Evolutionary conservation across 352 stramenopile species (phyloP).

Genomic region (Pilasporangium apinafurcum): DNA sequence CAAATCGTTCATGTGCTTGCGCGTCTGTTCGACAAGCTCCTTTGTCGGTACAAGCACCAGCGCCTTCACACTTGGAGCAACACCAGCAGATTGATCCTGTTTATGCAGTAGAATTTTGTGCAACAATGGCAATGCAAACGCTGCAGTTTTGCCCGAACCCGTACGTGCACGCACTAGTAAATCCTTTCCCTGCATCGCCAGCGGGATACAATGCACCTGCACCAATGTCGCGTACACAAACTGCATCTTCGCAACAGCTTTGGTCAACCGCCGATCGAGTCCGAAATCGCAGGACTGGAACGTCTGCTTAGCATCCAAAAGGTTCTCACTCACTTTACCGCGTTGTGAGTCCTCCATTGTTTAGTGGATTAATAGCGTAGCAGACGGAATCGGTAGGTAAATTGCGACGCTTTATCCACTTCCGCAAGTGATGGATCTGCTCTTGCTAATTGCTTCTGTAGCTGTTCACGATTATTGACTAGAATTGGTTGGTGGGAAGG

Average conservation of each 20-base stretch:
- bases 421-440: neutral
- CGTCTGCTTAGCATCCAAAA: constrained; percentile 73
- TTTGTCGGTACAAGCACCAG: constrained; percentile 97
- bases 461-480: constrained; percentile 1
- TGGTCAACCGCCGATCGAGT: constrained; percentile 89
- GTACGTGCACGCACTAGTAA: constrained; percentile 90
- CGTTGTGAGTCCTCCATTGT: constrained; percentile 15
- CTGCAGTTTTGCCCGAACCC: constrained; percentile 92
- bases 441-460: constrained; percentile 1
- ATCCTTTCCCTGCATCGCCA: constrained; percentile 91
- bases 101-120: constrained; percentile 90
- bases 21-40: constrained; percentile 96
- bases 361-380: too few species aligned
- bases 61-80: constrained; percentile 45
- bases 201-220: constrained; percentile 92
- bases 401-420: too few species aligned
- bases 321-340: constrained; percentile 55
- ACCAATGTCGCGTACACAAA: constrained; percentile 94
- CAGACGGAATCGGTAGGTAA: too few species aligned
- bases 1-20: constrained; percentile 86
- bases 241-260: constrained; percentile 90
- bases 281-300: constrained; percentile 84
- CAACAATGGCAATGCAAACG: constrained; percentile 89
- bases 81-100: constrained; percentile 30
- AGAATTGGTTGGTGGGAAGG: constrained; percentile 8